A percentile compares a stretch with the other conserved stretches of the same genome.
Evolutionary conservation across 129 eudicot species (phyloP).

Genomic region (Calendula officinalis): DNA sequence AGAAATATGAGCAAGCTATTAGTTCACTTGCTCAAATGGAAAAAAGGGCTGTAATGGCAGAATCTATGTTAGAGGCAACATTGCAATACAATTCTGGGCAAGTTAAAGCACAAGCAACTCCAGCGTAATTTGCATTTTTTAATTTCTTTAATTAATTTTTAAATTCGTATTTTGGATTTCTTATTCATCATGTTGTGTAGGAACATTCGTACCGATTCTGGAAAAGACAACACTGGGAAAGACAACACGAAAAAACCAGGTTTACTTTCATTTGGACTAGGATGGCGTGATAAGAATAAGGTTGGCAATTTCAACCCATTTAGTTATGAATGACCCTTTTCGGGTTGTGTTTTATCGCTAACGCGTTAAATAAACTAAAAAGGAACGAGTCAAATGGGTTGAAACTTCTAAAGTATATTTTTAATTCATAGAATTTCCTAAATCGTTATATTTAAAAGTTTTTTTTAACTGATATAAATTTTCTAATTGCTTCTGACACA

Average conservation of each 20-base stretch:
- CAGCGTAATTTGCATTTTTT: constrained; percentile 41
- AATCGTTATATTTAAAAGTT: too few relatives aligned
- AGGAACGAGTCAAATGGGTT: background rate
- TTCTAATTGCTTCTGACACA: background rate
- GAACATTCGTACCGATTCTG: constrained; percentile 36
- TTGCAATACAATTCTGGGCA: constrained; percentile 80
- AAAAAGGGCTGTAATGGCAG: constrained; percentile 82
- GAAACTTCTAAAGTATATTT: background rate
- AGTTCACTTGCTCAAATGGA: constrained; percentile 67
- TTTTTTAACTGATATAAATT: too few relatives aligned
- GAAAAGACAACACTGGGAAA: constrained; percentile 31
- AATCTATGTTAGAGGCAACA: constrained; percentile 88
- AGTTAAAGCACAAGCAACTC: constrained; percentile 45
- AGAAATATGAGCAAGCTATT: constrained; percentile 68
- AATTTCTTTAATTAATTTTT: background rate
- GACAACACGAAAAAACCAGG: constrained; percentile 41
- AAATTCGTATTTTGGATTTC: background rate
- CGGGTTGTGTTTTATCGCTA: background rate
- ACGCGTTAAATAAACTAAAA: background rate
- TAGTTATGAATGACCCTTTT: background rate
- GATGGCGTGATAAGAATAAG: constrained; percentile 92
- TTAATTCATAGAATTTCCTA: background rate
- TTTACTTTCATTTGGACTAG: constrained; percentile 81
- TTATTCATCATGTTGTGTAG: constrained; percentile 30
- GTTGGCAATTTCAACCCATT: constrained; percentile 25